A percentile compares a stretch with the other conserved stretches of the same genome.
Conservation (phyloP, 129 eudicot species). For the Mikania micrantha region DNA sequence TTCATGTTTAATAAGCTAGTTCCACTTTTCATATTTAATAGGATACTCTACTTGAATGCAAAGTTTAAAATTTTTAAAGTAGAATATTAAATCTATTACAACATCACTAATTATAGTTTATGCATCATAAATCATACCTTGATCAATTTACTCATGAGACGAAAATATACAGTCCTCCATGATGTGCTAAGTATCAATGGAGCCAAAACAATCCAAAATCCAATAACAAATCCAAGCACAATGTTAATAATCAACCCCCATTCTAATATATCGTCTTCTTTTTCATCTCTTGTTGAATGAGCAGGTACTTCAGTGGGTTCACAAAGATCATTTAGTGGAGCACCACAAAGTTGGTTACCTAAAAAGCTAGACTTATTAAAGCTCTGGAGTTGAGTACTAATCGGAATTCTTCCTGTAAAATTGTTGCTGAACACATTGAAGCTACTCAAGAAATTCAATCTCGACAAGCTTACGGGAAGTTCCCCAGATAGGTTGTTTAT, state of each 20-base stretch:
- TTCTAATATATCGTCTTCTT: neutral
- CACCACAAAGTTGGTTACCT: neutral
- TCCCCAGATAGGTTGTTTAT: neutral
- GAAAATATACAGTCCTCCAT: constrained; percentile 10
- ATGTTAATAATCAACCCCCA: constrained; percentile 13
- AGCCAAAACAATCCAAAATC: constrained; percentile 7
- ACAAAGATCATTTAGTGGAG: neutral
- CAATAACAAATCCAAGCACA: neutral
- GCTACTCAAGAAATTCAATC: neutral
- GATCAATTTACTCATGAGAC: neutral
- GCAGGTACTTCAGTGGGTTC: neutral
- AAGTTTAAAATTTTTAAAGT: too few relatives aligned
- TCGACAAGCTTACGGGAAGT: neutral
- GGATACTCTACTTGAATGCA: too few relatives aligned
- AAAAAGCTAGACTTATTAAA: neutral
- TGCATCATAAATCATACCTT: neutral
- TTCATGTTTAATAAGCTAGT: too few relatives aligned
- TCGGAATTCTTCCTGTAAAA: neutral
- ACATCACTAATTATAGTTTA: too few relatives aligned
- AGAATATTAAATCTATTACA: too few relatives aligned
- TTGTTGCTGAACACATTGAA: neutral
- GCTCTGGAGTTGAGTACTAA: neutral
- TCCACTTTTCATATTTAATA: too few relatives aligned
- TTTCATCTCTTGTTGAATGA: neutral
- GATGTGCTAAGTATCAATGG: neutral